Conservation (phyloP, 371 early-diverging fungal species). For the Apophysomyces elegans region DNA sequence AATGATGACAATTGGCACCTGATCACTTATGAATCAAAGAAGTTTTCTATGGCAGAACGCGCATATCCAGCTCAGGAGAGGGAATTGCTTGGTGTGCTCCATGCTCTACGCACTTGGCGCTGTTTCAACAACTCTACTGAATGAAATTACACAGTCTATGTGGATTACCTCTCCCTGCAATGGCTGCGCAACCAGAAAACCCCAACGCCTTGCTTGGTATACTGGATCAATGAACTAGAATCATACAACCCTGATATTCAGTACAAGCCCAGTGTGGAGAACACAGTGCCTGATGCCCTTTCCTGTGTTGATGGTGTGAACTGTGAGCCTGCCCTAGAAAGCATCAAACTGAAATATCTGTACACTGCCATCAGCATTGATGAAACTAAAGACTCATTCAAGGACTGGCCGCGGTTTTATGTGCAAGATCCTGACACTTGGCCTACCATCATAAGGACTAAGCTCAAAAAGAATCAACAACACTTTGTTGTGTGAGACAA, state of each 20-base stretch:
- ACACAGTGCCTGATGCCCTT: constrained; percentile 30
- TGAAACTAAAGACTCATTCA: too few relatives aligned
- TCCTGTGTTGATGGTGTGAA: too few relatives aligned
- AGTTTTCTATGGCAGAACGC: background rate
- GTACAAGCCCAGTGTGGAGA: constrained; percentile 13
- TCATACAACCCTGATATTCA: constrained; percentile 21
- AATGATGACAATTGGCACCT: constrained; percentile 25
- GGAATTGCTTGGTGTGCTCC: constrained; percentile 20
- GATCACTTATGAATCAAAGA: constrained; percentile 42
- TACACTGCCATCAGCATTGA: too few relatives aligned
- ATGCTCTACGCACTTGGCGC: constrained; percentile 25
- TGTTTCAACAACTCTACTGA: background rate
- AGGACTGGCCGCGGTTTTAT: too few relatives aligned
- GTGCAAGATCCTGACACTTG: too few relatives aligned
- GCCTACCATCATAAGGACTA: too few relatives aligned
- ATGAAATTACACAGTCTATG: constrained; percentile 32
- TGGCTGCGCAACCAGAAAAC: constrained; percentile 25
- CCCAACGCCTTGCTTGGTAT: constrained; percentile 8
- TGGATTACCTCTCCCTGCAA: constrained; percentile 46
- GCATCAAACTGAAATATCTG: too few relatives aligned
- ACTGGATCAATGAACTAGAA: constrained; percentile 24
- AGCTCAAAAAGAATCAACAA: too few relatives aligned
- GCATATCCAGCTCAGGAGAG: too few relatives aligned
- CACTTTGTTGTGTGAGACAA: too few relatives aligned
- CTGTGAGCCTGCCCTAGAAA: too few relatives aligned